These are phyloP conservation scores for Pilaira anomala DNA, from an alignment of 192 early-diverging fungal genomes.

Conservation along the genomic window DNA sequence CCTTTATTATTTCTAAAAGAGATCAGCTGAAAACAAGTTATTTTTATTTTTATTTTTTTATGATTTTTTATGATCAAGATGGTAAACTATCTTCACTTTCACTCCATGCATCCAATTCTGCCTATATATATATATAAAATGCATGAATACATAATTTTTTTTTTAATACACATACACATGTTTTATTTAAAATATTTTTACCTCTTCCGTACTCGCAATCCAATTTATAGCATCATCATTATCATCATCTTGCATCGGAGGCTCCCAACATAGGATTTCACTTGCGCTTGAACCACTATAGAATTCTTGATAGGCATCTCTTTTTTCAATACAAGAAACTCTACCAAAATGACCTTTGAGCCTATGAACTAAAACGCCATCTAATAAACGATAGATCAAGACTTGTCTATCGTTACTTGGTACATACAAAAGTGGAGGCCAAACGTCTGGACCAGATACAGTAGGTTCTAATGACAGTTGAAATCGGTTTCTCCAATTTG, in stretches of 20 bases:
- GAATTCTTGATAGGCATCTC: background rate
- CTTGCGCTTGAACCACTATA: constrained; percentile 5
- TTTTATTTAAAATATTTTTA: background rate
- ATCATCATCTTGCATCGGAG: constrained; percentile 1
- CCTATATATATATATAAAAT: background rate
- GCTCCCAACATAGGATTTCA: background rate
- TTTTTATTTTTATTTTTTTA: constrained; percentile 1
- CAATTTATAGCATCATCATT: background rate
- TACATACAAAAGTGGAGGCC: constrained; percentile 3
- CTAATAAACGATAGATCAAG: constrained; percentile 38
- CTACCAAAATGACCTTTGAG: constrained; percentile 9
- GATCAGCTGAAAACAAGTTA: too few species aligned
- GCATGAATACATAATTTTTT: background rate
- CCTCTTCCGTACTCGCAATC: background rate
- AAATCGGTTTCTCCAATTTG: constrained; percentile 34
- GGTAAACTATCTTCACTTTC: constrained; percentile 37
- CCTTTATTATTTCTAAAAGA: too few species aligned
- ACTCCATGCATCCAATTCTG: constrained; percentile 48
- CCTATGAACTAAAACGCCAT: background rate
- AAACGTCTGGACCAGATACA: constrained; percentile 14
- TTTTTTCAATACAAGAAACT: constrained; percentile 4
- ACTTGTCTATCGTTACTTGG: constrained; percentile 35
- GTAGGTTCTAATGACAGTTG: constrained; percentile 31
- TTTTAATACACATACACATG: too few species aligned
- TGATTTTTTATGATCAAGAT: background rate